Evolutionary conservation across 768 basidiomycete genomes (phyloP), one percentile per base, ranked within the genome.

Genomic region (Mycena amicta): DNA sequence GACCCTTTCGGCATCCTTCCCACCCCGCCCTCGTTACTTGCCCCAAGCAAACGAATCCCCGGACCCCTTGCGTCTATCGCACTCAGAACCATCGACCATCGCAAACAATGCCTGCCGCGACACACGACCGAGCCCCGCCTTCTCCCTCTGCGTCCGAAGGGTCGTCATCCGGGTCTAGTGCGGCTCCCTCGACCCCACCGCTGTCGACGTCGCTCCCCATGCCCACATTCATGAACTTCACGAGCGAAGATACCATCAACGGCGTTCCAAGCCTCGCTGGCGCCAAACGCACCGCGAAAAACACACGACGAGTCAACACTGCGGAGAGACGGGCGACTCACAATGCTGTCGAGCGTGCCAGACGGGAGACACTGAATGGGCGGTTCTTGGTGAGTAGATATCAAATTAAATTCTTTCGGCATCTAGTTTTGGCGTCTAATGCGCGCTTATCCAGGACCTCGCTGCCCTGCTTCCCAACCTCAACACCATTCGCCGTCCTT

Each of bases 401-500:
- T n/a, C n/a, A n/a, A n/a, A n/a, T n/a, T n/a, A n/a, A n/a, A n/a
- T n/a, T n/a, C n/a, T n/a, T n/a, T n/a, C n/a, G n/a, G n/a, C n/a
- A n/a, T n/a, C n/a, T n/a, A n/a, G n/a, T n/a, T n/a, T n/a, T n/a
- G n/a, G n/a, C n/a, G n/a, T n/a, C n/a, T n/a, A n/a, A n/a, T n/a
- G n/a, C n/a, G n/a, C n/a, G n/a, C n/a, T n/a, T n/a, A n/a, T n/a
- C n/a, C 67, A 93, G 92, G 92, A 94, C 67, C 90, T 98, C 50
- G 96, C 96, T 58, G 86, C 88, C 5, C 83, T 97, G 37, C 86
- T 98, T 20, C 93, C 96, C 50, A 92, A 95, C 69, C 86, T 97
- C 55, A 90, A 90, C 12, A 85, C 92, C 68, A 90, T 94, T 72
- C 89, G 95, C 62, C 87, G 96, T 28, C 97, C 97, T 0, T 94